phyloP scores from a whole-genome alignment of 2,329 filamentous ascomycete genomes.

The Myriosclerotinia curreyana region DNA sequence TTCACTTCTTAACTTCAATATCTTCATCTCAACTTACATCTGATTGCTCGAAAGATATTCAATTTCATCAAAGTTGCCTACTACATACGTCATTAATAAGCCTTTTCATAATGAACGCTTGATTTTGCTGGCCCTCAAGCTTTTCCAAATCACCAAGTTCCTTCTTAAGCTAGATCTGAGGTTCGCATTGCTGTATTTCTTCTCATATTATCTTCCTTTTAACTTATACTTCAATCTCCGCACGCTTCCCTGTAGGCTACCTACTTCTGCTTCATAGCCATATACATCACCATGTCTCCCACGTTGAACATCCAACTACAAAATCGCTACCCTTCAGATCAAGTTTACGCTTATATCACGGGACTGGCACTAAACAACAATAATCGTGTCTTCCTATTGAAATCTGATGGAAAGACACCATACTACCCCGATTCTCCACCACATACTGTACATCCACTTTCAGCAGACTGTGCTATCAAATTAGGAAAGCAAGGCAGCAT shows the following conservation, averaged over 20 bases:
- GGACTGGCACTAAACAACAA: conserved; percentile 60
- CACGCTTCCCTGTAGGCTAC: not conserved
- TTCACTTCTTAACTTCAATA: no score
- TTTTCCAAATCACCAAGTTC: not conserved
- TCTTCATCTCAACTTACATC: not conserved
- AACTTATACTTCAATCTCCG: not conserved
- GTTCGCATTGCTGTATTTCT: not conserved
- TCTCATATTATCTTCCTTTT: not conserved
- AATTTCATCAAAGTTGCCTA: conserved; percentile 9
- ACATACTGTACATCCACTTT: conserved; percentile 49
- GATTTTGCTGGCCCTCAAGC: conserved; percentile 1
- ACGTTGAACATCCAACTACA: conserved; percentile 57
- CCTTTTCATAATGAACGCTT: conserved; percentile 7
- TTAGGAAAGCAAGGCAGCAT: conserved; percentile 60
- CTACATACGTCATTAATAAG: conserved; percentile 11
- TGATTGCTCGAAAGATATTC: not conserved
- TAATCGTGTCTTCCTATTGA: conserved; percentile 59
- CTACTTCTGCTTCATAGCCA: not conserved
- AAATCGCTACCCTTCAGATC: conserved; percentile 61
- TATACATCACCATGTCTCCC: conserved; percentile 9
- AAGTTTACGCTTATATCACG: conserved; percentile 68
- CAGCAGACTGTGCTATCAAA: conserved; percentile 58
- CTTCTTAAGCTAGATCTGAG: not conserved
- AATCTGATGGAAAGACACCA: conserved; percentile 61
- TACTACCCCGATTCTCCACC: conserved; percentile 63